Base-by-base conservation (phyloP, 169 alveolate species). In the Theileria parva region DNA sequence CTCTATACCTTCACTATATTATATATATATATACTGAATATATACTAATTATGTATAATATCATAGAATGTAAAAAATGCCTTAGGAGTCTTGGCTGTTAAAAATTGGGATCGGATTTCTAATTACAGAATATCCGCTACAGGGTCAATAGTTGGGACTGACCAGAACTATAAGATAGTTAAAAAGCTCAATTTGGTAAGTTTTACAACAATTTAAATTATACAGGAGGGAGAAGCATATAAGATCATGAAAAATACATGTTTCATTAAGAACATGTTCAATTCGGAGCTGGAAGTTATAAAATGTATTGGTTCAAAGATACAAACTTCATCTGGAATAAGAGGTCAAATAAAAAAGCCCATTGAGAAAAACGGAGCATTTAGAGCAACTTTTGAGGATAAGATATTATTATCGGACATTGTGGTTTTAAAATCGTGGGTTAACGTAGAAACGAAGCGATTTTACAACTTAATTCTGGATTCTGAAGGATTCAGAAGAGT, bases 301-400 rank as follows among this genome's bases (percentile, higher is more conserved):
- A 97, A 97, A 94, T 98, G 96, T 86, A 87, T 95, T 59, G 99
- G 99, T 51, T 99, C 99, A 19, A 95, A 96, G 87, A 91, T 98
- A 28, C 98, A 97, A 83, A 98, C 99, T 5, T 99, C 97, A 2
- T 95, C 99, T 74, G 99, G 99, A 19, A 97, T 98, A 63, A 94
- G 99, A 70, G 99, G 99, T 3, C 96, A 97, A 61, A 96, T 98
- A 37, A 98, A 98, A 90, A 98, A 97, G 83, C 97, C 98, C 30
- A 79, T 92, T 2, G 95, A 93, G 63, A 95, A 96, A n/a, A 95
- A 93, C 23, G 99, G 99, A 0, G 91, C 95, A 19, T 97, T 95
- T 86, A 94, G 99, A 80, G 99, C 99, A 21, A 96, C 99, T 12
- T 98, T 98, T 86, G 99, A 98, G 86, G 99, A 98, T 87, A 97